Conservation (phyloP, 345 rosid species). For the Rhizophora apiculata region DNA sequence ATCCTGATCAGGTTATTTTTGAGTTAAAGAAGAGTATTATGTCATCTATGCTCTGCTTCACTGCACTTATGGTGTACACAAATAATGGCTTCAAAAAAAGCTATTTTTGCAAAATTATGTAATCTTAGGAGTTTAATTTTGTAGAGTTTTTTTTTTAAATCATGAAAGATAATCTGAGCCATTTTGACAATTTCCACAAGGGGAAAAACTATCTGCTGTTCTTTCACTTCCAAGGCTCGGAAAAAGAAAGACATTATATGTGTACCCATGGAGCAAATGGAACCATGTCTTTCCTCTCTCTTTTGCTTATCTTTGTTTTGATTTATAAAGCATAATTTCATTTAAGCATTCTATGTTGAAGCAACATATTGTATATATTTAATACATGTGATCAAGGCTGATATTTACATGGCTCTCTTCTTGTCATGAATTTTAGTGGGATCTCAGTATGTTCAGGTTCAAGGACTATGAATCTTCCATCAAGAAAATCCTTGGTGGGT, state of each 20-base stretch:
- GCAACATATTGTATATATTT: not conserved
- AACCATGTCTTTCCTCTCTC: too few relatives aligned
- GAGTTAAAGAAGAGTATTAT: not conserved
- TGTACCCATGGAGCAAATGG: not conserved
- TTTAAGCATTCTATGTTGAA: not conserved
- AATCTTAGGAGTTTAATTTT: not conserved
- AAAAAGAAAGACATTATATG: too few relatives aligned
- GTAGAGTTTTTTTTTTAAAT: not conserved
- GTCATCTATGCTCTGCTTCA: not conserved
- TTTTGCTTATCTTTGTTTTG: not conserved
- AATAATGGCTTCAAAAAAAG: too few relatives aligned
- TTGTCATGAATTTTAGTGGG: constrained; percentile 32
- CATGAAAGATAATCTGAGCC: not conserved
- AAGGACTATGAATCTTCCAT: constrained; percentile 31
- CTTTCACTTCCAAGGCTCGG: not conserved
- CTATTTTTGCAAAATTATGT: too few relatives aligned
- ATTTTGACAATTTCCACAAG: not conserved
- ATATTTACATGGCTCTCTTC: not conserved
- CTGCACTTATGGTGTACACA: too few relatives aligned
- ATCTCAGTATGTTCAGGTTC: constrained; percentile 34
- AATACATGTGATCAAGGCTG: not conserved
- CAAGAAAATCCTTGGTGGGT: constrained; percentile 49
- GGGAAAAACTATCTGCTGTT: not conserved
- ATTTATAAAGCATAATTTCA: not conserved
- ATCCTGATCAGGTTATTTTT: not conserved